Conservation (phyloP, 768 basidiomycete genomes). For the Rhodotorula kratochvilovae region DNA sequence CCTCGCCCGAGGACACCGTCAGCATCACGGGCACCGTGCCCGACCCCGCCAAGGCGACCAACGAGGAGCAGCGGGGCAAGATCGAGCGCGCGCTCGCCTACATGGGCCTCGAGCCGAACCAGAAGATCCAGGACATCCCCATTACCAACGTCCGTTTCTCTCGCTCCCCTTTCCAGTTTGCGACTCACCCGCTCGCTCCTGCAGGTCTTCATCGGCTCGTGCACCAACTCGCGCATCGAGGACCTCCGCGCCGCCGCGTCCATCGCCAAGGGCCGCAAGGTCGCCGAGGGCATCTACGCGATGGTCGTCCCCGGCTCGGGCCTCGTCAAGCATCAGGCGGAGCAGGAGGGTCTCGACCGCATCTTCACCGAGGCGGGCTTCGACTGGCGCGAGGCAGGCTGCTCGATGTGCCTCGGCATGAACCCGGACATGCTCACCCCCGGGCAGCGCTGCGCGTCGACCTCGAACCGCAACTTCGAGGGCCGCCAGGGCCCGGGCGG, state of each 20-base stretch:
- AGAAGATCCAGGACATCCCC: slow-evolving; percentile 69
- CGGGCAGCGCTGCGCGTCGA: slow-evolving; percentile 78
- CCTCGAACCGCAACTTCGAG: slow-evolving; percentile 90
- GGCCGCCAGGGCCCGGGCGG: slow-evolving; percentile 82
- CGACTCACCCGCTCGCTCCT: not conserved
- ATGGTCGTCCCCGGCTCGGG: slow-evolving; percentile 93
- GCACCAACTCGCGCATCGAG: slow-evolving; percentile 90
- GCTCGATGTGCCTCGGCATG: slow-evolving; percentile 95
- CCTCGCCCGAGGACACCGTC: slow-evolving; percentile 81
- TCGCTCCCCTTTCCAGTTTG: not conserved
- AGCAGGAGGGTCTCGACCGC: slow-evolving; percentile 77
- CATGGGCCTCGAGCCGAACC: slow-evolving; percentile 78
- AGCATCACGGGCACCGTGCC: slow-evolving; percentile 77
- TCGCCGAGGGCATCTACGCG: slow-evolving; percentile 68
- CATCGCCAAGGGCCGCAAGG: slow-evolving; percentile 67
- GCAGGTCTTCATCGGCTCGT: slow-evolving; percentile 80
- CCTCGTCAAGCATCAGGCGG: slow-evolving; percentile 81
- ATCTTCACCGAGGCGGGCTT: slow-evolving; percentile 87
- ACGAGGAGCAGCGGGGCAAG: slow-evolving; percentile 62
- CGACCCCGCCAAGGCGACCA: slow-evolving; percentile 63
- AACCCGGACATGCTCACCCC: slow-evolving; percentile 85
- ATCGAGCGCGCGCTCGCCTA: slow-evolving; percentile 73
- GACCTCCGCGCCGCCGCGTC: slow-evolving; percentile 81
- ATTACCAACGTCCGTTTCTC: slow-evolving; percentile 61
- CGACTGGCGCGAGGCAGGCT: slow-evolving; percentile 92